A percentile compares a stretch with the other conserved stretches of the same genome.
Conservation (phyloP, 768 basidiomycete species). For the Phanerochaete sordida region DNA sequence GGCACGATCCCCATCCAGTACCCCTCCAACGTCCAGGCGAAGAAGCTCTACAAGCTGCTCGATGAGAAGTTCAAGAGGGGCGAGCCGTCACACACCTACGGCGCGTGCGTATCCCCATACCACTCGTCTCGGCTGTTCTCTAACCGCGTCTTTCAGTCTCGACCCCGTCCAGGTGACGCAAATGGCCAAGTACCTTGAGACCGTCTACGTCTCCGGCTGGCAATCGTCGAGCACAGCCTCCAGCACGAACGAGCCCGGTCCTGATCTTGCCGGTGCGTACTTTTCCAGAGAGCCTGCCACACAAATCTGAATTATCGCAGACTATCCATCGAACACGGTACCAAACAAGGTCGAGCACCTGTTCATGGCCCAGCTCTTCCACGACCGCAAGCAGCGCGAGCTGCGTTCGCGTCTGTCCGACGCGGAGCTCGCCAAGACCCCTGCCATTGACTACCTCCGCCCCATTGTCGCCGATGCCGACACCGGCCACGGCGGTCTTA, state of each 20-base stretch:
- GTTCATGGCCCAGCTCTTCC: slow-evolving; percentile 98
- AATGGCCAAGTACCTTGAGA: slow-evolving; percentile 98
- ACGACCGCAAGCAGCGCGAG: slow-evolving; percentile 95
- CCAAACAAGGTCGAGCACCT: slow-evolving; percentile 98
- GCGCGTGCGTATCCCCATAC: slow-evolving; percentile 70
- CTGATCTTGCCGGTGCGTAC: slow-evolving; percentile 86
- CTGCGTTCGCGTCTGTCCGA: slow-evolving; percentile 68
- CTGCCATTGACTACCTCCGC: slow-evolving; percentile 83
- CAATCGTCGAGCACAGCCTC: slow-evolving; percentile 93
- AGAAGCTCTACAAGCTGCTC: slow-evolving; percentile 82
- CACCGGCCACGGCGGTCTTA: slow-evolving; percentile 96
- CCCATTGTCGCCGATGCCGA: slow-evolving; percentile 97
- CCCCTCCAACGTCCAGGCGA: slow-evolving; percentile 78
- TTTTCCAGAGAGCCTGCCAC: not conserved
- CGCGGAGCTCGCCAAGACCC: slow-evolving; percentile 65
- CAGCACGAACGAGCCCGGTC: slow-evolving; percentile 93
- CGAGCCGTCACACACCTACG: slow-evolving; percentile 93
- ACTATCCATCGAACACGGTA: slow-evolving; percentile 98
- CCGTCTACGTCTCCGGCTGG: slow-evolving; percentile 98
- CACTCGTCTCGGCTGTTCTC: not conserved
- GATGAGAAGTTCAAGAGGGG: slow-evolving; percentile 71
- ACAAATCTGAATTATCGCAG: slow-evolving; percentile 34
- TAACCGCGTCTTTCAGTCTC: slow-evolving; percentile 57
- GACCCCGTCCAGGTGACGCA: slow-evolving; percentile 98
- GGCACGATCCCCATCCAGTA: slow-evolving; percentile 85